phyloP scores from a whole-genome alignment of 2,329 filamentous ascomycete species.

The Dothiorella sarmentorum region DNA sequence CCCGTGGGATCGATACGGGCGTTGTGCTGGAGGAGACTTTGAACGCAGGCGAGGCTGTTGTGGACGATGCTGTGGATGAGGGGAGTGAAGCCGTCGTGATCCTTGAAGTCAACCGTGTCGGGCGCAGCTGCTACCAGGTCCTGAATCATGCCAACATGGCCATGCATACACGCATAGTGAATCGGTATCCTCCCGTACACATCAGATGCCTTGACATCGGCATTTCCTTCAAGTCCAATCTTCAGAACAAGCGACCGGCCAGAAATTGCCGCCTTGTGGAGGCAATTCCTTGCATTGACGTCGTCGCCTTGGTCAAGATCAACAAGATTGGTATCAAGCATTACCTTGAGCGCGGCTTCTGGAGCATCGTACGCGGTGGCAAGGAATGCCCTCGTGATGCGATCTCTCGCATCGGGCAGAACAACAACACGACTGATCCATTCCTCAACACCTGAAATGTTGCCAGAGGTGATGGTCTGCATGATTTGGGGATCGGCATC shows the following conservation, averaged over 20 bases:
- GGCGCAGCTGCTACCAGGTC: conserved; percentile 66
- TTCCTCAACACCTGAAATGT: conserved; percentile 72
- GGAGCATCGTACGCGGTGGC: conserved; percentile 84
- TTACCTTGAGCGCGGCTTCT: conserved; percentile 67
- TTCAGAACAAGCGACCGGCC: conserved; percentile 75
- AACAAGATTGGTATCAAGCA: conserved; percentile 77
- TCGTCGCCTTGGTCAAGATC: conserved; percentile 93
- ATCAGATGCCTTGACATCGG: conserved; percentile 77
- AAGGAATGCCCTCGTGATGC: conserved; percentile 85
- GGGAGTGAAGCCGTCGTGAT: conserved; percentile 96
- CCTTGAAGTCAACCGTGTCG: conserved; percentile 78
- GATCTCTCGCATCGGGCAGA: conserved; percentile 63
- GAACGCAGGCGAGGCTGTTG: conserved; percentile 74
- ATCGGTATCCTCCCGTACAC: conserved; percentile 91
- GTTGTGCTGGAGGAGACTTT: conserved; percentile 69
- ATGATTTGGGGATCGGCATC: conserved; percentile 86
- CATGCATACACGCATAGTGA: conserved; percentile 96
- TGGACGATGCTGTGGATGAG: conserved; percentile 94
- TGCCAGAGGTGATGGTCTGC: conserved; percentile 80
- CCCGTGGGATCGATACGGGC: conserved; percentile 84
- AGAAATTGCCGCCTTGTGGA: conserved; percentile 96
- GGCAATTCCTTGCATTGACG: conserved; percentile 93
- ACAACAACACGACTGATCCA: conserved; percentile 69
- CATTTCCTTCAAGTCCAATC: conserved; percentile 69
- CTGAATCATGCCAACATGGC: conserved; percentile 77